Evolutionary conservation across 768 basidiomycete species (phyloP), one percentile per base, ranked within the genome.

Genomic region (Dictyophora rubrovolvata): DNA sequence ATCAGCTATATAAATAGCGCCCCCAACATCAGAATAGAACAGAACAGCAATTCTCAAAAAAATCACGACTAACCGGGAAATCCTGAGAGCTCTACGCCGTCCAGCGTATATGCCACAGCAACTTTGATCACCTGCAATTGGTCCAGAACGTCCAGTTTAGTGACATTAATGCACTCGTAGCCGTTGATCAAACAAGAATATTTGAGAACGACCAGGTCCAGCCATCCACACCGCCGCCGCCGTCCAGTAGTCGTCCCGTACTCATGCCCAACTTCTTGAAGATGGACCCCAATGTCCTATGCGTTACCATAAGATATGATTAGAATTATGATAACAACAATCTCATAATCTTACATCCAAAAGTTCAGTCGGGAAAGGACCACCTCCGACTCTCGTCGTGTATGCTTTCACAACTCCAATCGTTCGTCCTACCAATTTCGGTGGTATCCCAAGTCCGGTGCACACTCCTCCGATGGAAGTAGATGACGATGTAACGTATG

Each of bases 331-430:
- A 50, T 48, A 54, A 1, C 54, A 20, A 60, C 10, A 28, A 22
- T 56, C 23, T 11, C 8, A 48, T 49, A 17, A 9, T 74, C 84
- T 59, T 53, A 91, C 88, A 71, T 93, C 87, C 58, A 96, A 79
- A 69, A 93, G 90, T 71, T 99, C 96, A 0, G 90, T 92, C 8
- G 96, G 93, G 79, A 99, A 98, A 3, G 96, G 96, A 0, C 96
- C 96, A 42, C 93, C 91, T n/a, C 96, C 96, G 21, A 99, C 96
- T 23, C 96, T 83, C 1, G 96, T 98, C 17, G 96, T 98, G 71
- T 99, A 99, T 0, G 96, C 96, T 72, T 98, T 99, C 69, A 97
- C 77, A 60, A 99, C 96, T 50, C 96, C 96, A 64, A 94, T 87
- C 22, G 85, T 78, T 52, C 83, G 82, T n/a, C 88, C 89, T 63